phyloP scores from a whole-genome alignment of 176 grass and related monocot genomes.

The Juncus inflexus region DNA sequence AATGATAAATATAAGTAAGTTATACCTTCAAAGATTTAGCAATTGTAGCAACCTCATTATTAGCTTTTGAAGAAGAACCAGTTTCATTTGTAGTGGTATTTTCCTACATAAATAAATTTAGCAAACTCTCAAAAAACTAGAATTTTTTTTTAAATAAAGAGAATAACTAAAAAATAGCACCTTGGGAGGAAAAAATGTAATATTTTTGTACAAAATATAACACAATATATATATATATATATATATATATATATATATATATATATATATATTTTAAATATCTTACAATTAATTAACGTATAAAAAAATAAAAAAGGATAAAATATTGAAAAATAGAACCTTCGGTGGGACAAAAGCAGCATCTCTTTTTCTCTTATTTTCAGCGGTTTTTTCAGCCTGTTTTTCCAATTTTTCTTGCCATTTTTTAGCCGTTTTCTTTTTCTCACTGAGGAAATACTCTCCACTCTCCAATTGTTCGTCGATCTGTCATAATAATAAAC shows the following conservation, averaged over 20 bases:
- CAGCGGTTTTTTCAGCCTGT: conserved; percentile 72
- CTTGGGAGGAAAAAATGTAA: background rate
- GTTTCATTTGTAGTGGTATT: background rate
- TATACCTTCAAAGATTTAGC: conserved; percentile 82
- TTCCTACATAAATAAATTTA: too few relatives aligned
- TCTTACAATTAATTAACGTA: too few relatives aligned
- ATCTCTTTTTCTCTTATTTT: conserved; percentile 91
- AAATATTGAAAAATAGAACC: conserved; percentile 37
- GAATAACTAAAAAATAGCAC: too few relatives aligned
- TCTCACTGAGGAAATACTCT: conserved; percentile 94
- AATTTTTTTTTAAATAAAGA: too few relatives aligned
- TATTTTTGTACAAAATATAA: conserved; percentile 65
- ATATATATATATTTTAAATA: too few relatives aligned
- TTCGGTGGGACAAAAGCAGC: conserved; percentile 85
- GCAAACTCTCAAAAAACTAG: too few relatives aligned
- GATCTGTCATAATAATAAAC: conserved; percentile 49
- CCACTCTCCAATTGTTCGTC: conserved; percentile 74
- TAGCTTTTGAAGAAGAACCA: conserved; percentile 43
- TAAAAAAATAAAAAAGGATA: too few relatives aligned
- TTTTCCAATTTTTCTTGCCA: conserved; percentile 91
- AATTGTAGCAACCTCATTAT: conserved; percentile 42
- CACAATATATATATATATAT: too few relatives aligned
- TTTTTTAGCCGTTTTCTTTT: conserved; percentile 81
- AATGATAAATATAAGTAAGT: conserved; percentile 3
- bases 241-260: too few relatives aligned